A percentile compares a stretch with the other conserved stretches of the same genome.
phyloP scores from a whole-genome alignment of 257 asterid species.

The Eucommia ulmoides region DNA sequence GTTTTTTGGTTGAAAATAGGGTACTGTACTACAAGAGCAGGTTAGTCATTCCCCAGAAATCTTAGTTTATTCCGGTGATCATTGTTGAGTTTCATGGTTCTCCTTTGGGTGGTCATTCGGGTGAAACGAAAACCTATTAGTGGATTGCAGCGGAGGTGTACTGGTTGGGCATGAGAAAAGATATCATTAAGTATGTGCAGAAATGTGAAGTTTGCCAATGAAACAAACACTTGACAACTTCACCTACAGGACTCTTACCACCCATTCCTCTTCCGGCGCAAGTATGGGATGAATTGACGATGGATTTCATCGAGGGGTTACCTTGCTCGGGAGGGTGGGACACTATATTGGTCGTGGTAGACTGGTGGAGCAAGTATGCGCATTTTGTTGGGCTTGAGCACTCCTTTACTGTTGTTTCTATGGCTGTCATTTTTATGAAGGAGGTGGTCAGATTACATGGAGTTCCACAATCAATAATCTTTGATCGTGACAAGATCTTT shows the following conservation, averaged over 20 bases:
- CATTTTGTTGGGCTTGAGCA: too few relatives aligned
- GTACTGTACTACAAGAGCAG: neutral
- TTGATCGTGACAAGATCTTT: too few relatives aligned
- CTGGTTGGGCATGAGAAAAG: neutral
- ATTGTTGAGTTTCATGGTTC: neutral
- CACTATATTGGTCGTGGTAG: neutral
- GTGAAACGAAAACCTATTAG: neutral
- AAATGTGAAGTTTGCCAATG: neutral
- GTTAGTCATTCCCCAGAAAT: neutral
- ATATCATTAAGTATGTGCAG: neutral
- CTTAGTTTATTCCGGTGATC: neutral
- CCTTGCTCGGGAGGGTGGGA: neutral
- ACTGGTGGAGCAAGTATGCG: too few relatives aligned
- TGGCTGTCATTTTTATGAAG: too few relatives aligned
- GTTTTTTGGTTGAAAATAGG: too few relatives aligned
- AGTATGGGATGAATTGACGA: neutral
- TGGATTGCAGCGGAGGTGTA: neutral
- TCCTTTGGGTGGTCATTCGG: neutral
- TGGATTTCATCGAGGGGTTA: neutral
- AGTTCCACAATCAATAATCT: too few relatives aligned
- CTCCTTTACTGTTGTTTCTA: too few relatives aligned
- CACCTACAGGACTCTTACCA: neutral
- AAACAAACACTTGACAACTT: neutral
- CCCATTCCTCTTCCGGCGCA: neutral
- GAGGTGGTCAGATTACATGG: too few relatives aligned